Evolutionary conservation across 2,329 filamentous ascomycete genomes (phyloP).

Genomic region (Achaetomium macrosporum): DNA sequence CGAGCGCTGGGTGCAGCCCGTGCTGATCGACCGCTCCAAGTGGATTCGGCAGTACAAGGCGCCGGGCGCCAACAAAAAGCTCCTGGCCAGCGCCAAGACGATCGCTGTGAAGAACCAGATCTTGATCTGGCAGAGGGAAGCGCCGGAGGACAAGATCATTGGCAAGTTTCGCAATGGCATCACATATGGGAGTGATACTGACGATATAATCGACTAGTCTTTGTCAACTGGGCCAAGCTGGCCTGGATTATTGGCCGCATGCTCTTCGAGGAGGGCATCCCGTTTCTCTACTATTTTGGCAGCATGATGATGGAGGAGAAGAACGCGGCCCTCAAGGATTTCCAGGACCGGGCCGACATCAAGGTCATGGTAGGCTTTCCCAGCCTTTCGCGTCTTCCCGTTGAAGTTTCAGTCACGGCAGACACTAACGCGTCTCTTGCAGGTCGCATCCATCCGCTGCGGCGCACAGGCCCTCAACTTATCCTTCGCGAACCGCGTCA

Average conservation of each 20-base stretch:
- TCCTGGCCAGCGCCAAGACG: slow-evolving; percentile 30
- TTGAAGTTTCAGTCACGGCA: too few relatives aligned
- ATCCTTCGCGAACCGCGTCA: slow-evolving; percentile 44
- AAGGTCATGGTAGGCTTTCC: slow-evolving; percentile 36
- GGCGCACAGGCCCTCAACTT: slow-evolving; percentile 39
- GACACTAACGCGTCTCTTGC: too few relatives aligned
- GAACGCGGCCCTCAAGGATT: slow-evolving; percentile 17
- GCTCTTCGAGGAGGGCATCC: slow-evolving; percentile 26
- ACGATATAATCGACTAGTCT: too few relatives aligned
- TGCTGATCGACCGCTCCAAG: neutral
- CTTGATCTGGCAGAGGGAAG: slow-evolving; percentile 28
- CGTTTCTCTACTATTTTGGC: slow-evolving; percentile 35
- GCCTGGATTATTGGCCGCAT: slow-evolving; percentile 33
- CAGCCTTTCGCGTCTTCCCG: neutral
- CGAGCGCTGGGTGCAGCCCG: slow-evolving; percentile 15
- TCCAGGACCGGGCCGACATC: slow-evolving; percentile 9
- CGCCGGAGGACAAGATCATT: slow-evolving; percentile 34
- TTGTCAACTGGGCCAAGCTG: slow-evolving; percentile 31
- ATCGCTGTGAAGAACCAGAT: slow-evolving; percentile 30
- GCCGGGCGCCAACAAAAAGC: neutral
- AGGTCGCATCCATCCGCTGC: slow-evolving; percentile 34
- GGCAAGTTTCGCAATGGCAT: too few relatives aligned
- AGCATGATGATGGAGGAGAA: slow-evolving; percentile 9
- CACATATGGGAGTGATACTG: too few relatives aligned
- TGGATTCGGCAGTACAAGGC: slow-evolving; percentile 18